phyloP scores from a whole-genome alignment of 176 grass and related monocot species.

The Musa acuminata region DNA sequence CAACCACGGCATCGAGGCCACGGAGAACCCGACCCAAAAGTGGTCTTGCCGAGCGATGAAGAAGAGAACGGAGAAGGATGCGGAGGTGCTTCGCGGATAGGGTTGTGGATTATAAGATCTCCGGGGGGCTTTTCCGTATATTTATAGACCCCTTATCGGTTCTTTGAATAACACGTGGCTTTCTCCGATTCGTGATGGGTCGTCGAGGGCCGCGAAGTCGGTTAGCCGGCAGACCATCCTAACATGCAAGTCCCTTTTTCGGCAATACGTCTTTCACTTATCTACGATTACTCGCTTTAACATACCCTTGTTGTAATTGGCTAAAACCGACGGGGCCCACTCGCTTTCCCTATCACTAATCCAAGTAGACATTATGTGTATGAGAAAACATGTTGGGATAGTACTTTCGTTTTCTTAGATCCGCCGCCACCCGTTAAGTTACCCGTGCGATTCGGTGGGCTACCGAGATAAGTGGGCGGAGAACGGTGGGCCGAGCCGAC shows the following conservation, averaged over 20 bases:
- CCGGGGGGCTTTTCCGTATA: background rate
- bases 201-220: background rate
- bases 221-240: background rate
- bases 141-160: background rate
- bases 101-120: background rate
- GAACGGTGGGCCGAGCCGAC: background rate
- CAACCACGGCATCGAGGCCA: background rate
- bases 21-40: background rate
- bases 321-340: too few relatives aligned
- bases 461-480: background rate
- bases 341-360: too few relatives aligned
- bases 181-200: background rate
- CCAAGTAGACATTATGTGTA: too few relatives aligned
- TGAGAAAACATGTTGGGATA: too few relatives aligned
- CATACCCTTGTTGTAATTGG: too few relatives aligned
- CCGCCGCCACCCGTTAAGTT: too few relatives aligned
- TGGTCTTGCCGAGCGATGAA: background rate
- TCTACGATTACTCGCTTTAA: too few relatives aligned
- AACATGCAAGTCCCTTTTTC: too few relatives aligned
- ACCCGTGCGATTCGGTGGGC: background rate
- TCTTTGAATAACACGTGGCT: background rate
- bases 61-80: background rate
- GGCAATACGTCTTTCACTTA: too few relatives aligned
- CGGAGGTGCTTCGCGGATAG: background rate
- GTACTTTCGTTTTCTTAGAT: too few relatives aligned